A percentile compares a stretch with the other conserved stretches of the same genome.
These are phyloP conservation scores for Penicillium fuscoglaucum DNA, from an alignment of 2,329 filamentous ascomycete species.

Conservation along the genomic window DNA sequence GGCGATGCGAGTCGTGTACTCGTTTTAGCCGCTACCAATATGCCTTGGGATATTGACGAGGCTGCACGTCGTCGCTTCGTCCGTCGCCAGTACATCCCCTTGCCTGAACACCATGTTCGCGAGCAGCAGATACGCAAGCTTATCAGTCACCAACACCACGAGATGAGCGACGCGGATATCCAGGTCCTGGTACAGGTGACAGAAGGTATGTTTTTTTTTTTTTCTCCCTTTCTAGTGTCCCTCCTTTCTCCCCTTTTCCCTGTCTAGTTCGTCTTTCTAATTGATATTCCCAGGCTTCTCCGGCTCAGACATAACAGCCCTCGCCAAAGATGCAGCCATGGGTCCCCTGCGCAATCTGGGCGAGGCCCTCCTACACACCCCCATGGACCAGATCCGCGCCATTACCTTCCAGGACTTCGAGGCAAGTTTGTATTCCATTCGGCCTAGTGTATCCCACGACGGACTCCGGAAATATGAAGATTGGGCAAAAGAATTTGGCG, in stretches of 20 bases:
- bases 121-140: slow-evolving; percentile 76
- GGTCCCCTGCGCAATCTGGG: slow-evolving; percentile 86
- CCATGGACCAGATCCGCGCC: slow-evolving; percentile 88
- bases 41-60: slow-evolving; percentile 98
- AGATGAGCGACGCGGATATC: slow-evolving; percentile 70
- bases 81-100: slow-evolving; percentile 88
- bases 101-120: slow-evolving; percentile 82
- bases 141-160: slow-evolving; percentile 84
- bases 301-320: slow-evolving; percentile 91
- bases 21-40: slow-evolving; percentile 90
- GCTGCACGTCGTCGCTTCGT: slow-evolving; percentile 89
- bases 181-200: slow-evolving; percentile 73
- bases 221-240: not conserved
- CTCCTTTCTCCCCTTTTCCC: not conserved
- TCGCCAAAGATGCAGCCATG: slow-evolving; percentile 98
- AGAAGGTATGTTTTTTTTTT: slow-evolving; percentile 60
- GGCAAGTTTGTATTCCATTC: slow-evolving; percentile 77
- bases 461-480: slow-evolving; percentile 88
- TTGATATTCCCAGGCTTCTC: slow-evolving; percentile 73
- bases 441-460: slow-evolving; percentile 83
- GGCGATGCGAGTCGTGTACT: slow-evolving; percentile 87
- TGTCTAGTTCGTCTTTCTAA: slow-evolving; percentile 7
- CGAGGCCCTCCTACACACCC: slow-evolving; percentile 84
- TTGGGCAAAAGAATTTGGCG: slow-evolving; percentile 91
- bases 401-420: slow-evolving; percentile 82